Base-by-base conservation (phyloP, 2,329 filamentous ascomycete genomes). In the Trichoderma koningiopsis region DNA sequence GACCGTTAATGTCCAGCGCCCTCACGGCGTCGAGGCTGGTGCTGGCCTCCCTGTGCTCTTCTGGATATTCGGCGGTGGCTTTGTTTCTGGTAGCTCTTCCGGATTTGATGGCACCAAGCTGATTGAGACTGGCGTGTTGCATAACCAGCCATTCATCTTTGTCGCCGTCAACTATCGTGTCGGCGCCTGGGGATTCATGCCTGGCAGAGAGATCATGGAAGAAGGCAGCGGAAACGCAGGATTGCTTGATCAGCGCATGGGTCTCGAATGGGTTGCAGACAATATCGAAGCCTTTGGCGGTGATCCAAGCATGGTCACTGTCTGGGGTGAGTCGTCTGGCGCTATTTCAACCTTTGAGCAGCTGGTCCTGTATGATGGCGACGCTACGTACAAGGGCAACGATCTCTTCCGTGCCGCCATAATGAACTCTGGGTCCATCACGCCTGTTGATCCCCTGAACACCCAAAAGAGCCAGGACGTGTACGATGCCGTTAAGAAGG, bases 111-210 rank as follows among this genome's bases (percentile, higher is more conserved):
- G 78, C 4, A 77, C 81, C 5, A 78, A 78, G 47, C 77, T 88
- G 14, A 73, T 89, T 0, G 68, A 75, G 1, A 81, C 81, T 16
- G 86, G 82, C 3, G 76, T 87, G 40, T 70, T 75, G 3, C 77
- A 79, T 56, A 40, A 72, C 0, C 77, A 79, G 78, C 89, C 90
- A 0, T 88, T 95, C 72, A 80, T 96, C 59, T 92, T 90, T 67
- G 92, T 95, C 0, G 86, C 89, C 0, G 88, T 94, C 75, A 94
- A 94, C 80, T 94, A 96, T 79, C 89, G 92, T 1, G 82, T 92
- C 0, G 90, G 86, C 8, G 91, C 88, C 0, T 94, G 93, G 71
- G 92, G 92, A 0, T 94, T 93, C 79, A 76, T 94, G 77, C 85
- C 88, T 0, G 91, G 91, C 5, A 86, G 85, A 62, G 90, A 93